A percentile compares a stretch with the other conserved stretches of the same genome.
phyloP scores from a whole-genome alignment of 495 filamentous ascomycete species.

The Neurospora africana region DNA sequence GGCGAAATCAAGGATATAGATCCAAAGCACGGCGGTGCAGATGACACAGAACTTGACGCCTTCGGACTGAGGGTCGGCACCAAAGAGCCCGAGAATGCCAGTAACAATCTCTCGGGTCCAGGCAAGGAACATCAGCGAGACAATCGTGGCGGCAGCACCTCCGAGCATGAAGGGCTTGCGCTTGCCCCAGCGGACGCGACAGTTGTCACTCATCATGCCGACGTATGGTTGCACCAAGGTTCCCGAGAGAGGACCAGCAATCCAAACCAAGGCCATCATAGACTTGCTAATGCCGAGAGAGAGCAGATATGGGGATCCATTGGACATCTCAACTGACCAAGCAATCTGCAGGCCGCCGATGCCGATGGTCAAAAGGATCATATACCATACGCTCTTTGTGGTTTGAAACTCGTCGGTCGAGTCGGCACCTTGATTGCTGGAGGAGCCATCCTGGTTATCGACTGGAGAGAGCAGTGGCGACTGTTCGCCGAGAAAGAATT shows the following conservation, averaged over 20 bases:
- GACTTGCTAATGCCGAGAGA: conserved; percentile 87
- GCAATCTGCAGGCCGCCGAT: conserved; percentile 83
- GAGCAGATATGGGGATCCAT: conserved; percentile 59
- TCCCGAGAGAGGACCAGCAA: conserved; percentile 80
- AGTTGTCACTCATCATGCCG: conserved; percentile 82
- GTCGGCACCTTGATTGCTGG: conserved; percentile 23
- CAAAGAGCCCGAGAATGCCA: conserved; percentile 60
- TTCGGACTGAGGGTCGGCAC: conserved; percentile 49
- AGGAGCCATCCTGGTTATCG: conserved; percentile 30
- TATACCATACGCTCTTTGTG: conserved; percentile 71
- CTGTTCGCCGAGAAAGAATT: conserved; percentile 36
- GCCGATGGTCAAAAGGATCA: conserved; percentile 72
- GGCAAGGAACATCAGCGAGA: conserved; percentile 63
- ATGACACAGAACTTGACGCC: conserved; percentile 53
- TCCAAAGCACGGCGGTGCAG: conserved; percentile 63
- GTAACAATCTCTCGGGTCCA: conserved; percentile 75
- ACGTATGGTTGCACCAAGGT: conserved; percentile 88
- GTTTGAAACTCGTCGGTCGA: conserved; percentile 37
- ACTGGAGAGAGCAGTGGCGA: conserved; percentile 47
- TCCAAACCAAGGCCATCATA: conserved; percentile 88
- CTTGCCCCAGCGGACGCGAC: conserved; percentile 69
- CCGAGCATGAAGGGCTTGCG: conserved; percentile 81
- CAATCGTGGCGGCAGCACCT: conserved; percentile 60
- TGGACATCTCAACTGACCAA: conserved; percentile 87
- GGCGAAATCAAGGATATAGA: conserved; percentile 81